These are phyloP conservation scores for Phytophthora palmivora DNA, from an alignment of 352 stramenopile genomes.

Conservation along the genomic window DNA sequence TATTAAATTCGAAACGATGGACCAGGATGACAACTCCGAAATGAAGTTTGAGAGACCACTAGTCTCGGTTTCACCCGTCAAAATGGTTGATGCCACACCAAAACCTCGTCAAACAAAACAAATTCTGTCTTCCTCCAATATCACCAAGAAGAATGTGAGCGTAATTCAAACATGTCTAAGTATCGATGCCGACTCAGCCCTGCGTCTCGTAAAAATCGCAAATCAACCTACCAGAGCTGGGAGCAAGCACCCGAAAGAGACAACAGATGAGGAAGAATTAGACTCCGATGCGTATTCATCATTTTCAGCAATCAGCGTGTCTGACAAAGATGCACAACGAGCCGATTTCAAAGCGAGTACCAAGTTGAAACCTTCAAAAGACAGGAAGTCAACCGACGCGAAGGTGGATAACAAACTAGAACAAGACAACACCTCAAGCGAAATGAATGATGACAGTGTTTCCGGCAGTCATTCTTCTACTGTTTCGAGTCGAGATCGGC, in stretches of 20 bases:
- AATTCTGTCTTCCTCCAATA: neutral
- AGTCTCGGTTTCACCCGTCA: constrained; percentile 9
- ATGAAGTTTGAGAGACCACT: neutral
- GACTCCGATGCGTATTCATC: constrained; percentile 49
- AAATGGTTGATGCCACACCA: neutral
- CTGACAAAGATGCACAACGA: constrained; percentile 7
- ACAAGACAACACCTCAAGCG: neutral
- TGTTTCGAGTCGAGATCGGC: neutral
- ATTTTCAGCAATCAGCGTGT: constrained; percentile 19
- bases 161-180: constrained; percentile 55
- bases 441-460: neutral
- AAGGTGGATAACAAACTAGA: constrained; percentile 4
- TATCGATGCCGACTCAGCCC: constrained; percentile 52
- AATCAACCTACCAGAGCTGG: neutral
- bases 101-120: neutral
- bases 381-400: constrained; percentile 2
- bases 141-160: constrained; percentile 11
- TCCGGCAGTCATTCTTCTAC: too few species aligned
- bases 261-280: constrained; percentile 30
- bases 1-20: neutral
- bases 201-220: constrained; percentile 15
- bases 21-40: neutral
- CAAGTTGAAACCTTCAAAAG: neutral
- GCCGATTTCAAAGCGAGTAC: neutral
- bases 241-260: neutral